phyloP scores from a whole-genome alignment of 495 filamentous ascomycete genomes.

The Aspergillus egyptiacus region DNA sequence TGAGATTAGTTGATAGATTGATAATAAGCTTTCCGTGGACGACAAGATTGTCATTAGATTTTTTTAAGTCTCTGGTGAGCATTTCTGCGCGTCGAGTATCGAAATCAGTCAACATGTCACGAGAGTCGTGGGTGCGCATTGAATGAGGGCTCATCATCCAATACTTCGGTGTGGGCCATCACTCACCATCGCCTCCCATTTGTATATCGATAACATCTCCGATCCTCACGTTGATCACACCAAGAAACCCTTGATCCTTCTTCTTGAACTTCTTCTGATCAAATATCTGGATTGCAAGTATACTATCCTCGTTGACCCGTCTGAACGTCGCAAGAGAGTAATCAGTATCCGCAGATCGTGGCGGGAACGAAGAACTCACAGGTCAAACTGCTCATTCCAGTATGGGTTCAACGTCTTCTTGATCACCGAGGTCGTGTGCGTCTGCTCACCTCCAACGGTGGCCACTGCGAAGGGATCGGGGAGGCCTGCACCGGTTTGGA shows the following conservation, averaged over 20 bases:
- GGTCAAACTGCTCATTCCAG: constrained; percentile 98
- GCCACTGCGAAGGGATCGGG: constrained; percentile 97
- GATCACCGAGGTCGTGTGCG: constrained; percentile 88
- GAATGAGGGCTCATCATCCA: too few relatives aligned
- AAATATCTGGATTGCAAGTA: constrained; percentile 95
- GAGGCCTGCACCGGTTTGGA: constrained; percentile 56
- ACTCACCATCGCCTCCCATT: constrained; percentile 84
- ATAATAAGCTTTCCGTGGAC: constrained; percentile 97
- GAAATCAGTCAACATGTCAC: too few relatives aligned
- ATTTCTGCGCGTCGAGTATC: constrained; percentile 56
- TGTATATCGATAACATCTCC: constrained; percentile 88
- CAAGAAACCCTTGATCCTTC: constrained; percentile 98
- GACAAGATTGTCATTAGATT: constrained; percentile 95
- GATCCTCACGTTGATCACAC: constrained; percentile 93
- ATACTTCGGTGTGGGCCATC: constrained; percentile 7
- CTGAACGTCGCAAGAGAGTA: constrained; percentile 37
- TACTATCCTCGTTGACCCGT: constrained; percentile 84
- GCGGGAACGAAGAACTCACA: constrained; percentile 46
- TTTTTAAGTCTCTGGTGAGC: constrained; percentile 97
- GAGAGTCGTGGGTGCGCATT: background rate
- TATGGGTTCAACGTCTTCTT: constrained; percentile 97
- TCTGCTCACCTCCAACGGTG: constrained; percentile 94
- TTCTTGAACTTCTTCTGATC: constrained; percentile 99
- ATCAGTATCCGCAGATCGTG: constrained; percentile 21
- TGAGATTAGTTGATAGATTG: constrained; percentile 86